These are phyloP conservation scores for Fraxinus nigra DNA, from an alignment of 305 asterid genomes.

Conservation along the genomic window DNA sequence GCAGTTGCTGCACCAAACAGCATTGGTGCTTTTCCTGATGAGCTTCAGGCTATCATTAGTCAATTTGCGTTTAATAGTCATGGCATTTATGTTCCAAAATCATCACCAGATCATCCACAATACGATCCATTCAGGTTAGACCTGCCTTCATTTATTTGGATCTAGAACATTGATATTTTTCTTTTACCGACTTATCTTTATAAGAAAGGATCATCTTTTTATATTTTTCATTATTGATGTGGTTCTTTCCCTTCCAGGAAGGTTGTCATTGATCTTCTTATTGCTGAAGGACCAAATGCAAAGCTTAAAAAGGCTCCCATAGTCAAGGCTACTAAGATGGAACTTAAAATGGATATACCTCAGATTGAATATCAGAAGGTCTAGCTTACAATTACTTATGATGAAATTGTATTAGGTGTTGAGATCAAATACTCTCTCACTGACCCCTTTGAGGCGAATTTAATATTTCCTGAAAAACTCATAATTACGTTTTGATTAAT, in stretches of 20 bases:
- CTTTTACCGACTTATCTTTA: constrained; percentile 8
- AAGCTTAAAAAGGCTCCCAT: constrained; percentile 71
- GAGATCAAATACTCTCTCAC: not conserved
- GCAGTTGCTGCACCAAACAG: constrained; percentile 52
- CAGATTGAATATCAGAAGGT: constrained; percentile 64
- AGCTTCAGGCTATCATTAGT: constrained; percentile 56
- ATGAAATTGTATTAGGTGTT: not conserved
- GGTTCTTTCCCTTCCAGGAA: constrained; percentile 44
- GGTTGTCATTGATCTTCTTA: constrained; percentile 67
- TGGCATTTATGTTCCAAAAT: constrained; percentile 72
- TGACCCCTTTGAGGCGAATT: not conserved
- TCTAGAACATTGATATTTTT: not conserved
- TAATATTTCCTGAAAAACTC: not conserved
- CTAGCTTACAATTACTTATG: constrained; percentile 6
- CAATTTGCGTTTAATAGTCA: constrained; percentile 71
- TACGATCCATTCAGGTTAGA: constrained; percentile 67
- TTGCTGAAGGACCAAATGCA: constrained; percentile 67
- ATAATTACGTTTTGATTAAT: constrained; percentile 2
- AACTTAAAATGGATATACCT: constrained; percentile 45
- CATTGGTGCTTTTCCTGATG: constrained; percentile 51
- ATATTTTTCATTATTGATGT: not conserved
- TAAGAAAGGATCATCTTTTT: not conserved
- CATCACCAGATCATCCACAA: constrained; percentile 67
- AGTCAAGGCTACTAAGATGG: constrained; percentile 63
- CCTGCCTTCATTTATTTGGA: constrained; percentile 9